A percentile compares a stretch with the other conserved stretches of the same genome.
Evolutionary conservation across 192 early-diverging fungal genomes (phyloP).

Genomic region (Globomyces pollinis-pini): DNA sequence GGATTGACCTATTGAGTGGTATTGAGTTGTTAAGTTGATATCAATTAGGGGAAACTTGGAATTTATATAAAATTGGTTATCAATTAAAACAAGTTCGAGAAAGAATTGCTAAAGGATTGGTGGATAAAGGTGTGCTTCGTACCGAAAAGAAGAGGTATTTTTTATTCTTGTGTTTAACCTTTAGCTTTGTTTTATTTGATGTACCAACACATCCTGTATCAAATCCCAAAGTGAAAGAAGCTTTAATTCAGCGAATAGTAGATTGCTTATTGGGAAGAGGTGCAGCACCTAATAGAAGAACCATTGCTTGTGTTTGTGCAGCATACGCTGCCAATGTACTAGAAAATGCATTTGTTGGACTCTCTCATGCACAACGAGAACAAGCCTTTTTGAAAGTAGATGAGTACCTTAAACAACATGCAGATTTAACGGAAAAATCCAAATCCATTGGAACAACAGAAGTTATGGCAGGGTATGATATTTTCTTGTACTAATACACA

Average conservation of each 20-base stretch:
- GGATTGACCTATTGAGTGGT: constrained; percentile 99
- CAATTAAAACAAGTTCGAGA: constrained; percentile 98
- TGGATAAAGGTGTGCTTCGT: constrained; percentile 95
- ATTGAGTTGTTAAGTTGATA: neutral
- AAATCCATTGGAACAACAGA: constrained; percentile 42
- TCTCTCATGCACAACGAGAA: constrained; percentile 82
- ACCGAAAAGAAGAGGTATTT: constrained; percentile 94
- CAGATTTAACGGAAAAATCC: constrained; percentile 48
- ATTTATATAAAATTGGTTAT: constrained; percentile 91
- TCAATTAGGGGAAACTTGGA: constrained; percentile 98
- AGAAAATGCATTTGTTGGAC: constrained; percentile 82
- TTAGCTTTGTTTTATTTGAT: constrained; percentile 90
- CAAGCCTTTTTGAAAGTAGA: constrained; percentile 83
- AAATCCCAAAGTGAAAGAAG: constrained; percentile 79
- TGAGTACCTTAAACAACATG: constrained; percentile 81
- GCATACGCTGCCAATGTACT: constrained; percentile 96
- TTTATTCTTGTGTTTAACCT: no score
- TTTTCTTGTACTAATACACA: neutral
- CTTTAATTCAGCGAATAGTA: constrained; percentile 73
- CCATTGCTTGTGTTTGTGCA: constrained; percentile 85
- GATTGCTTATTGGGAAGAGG: constrained; percentile 70
- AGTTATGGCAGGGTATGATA: constrained; percentile 48
- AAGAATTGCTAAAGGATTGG: constrained; percentile 89
- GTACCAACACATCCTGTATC: constrained; percentile 96
- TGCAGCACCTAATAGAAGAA: constrained; percentile 52